phyloP scores from a whole-genome alignment of 768 basidiomycete genomes.

The Lactarius evosmus region DNA sequence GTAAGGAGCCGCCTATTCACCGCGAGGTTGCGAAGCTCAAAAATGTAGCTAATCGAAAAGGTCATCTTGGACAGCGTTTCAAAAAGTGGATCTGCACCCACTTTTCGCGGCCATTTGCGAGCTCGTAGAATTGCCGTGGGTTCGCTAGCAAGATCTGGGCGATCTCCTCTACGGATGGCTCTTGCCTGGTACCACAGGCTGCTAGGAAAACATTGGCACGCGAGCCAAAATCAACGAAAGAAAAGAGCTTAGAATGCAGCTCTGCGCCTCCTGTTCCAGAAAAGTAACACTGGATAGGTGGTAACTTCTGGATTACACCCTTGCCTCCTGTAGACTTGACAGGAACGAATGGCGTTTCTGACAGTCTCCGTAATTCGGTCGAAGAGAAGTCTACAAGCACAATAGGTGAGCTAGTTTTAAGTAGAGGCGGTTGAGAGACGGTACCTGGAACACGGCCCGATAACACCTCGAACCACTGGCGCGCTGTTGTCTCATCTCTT shows the following conservation, averaged over 20 bases:
- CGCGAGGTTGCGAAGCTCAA: slow-evolving; percentile 83
- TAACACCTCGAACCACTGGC: slow-evolving; percentile 64
- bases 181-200: slow-evolving; percentile 82
- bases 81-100: slow-evolving; percentile 37
- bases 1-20: slow-evolving; percentile 60
- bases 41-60: slow-evolving; percentile 57
- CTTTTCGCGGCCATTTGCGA: slow-evolving; percentile 68
- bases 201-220: slow-evolving; percentile 80
- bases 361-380: slow-evolving; percentile 54
- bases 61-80: background rate
- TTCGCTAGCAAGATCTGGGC: slow-evolving; percentile 64
- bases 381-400: slow-evolving; percentile 51
- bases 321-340: slow-evolving; percentile 37
- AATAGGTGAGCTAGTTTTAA: background rate
- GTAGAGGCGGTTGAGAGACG: slow-evolving; percentile 26
- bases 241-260: slow-evolving; percentile 79
- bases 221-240: slow-evolving; percentile 84
- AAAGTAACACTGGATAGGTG: slow-evolving; percentile 70
- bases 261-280: slow-evolving; percentile 48
- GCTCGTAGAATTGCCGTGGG: slow-evolving; percentile 65
- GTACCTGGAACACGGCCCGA: slow-evolving; percentile 59
- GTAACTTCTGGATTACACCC: slow-evolving; percentile 32
- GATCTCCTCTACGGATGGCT: slow-evolving; percentile 84
- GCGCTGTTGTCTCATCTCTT: slow-evolving; percentile 49
- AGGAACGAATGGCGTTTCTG: slow-evolving; percentile 65